These are phyloP conservation scores for Dothidotthia symphoricarpi DNA, from an alignment of 2,329 filamentous ascomycete species.

Conservation along the genomic window DNA sequence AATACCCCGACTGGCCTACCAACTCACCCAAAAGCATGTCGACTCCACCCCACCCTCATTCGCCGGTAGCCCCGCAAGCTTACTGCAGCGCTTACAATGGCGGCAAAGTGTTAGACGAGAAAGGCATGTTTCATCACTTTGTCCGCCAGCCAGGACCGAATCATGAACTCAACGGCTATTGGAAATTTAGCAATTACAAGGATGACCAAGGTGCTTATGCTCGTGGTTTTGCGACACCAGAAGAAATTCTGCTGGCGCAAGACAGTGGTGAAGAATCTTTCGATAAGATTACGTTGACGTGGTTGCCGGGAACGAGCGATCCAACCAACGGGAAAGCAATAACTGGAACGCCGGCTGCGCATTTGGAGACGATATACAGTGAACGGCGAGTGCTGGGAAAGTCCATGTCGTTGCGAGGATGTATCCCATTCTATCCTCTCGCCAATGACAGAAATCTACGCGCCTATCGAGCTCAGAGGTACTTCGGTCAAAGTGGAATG, in stretches of 20 bases:
- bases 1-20: no score
- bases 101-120: slow-evolving; percentile 1
- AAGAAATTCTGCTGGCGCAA: slow-evolving; percentile 13
- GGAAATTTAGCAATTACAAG: slow-evolving; percentile 11
- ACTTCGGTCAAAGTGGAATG: no score
- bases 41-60: neutral
- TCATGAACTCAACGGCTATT: slow-evolving; percentile 12
- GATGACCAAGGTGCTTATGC: slow-evolving; percentile 16
- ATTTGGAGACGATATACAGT: slow-evolving; percentile 15
- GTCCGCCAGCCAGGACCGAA: slow-evolving; percentile 1
- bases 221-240: slow-evolving; percentile 13
- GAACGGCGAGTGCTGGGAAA: slow-evolving; percentile 11
- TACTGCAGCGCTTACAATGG: slow-evolving; percentile 12
- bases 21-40: no score
- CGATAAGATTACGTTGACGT: slow-evolving; percentile 16
- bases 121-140: slow-evolving; percentile 14
- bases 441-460: neutral
- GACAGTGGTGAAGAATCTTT: slow-evolving; percentile 9
- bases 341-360: slow-evolving; percentile 8
- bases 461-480: neutral
- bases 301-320: slow-evolving; percentile 15
- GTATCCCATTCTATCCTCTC: slow-evolving; percentile 15
- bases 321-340: neutral
- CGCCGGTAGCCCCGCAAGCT: neutral
- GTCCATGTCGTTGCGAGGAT: slow-evolving; percentile 10